Conservation (phyloP, 305 asterid genomes). For the Fraxinus baroniana region DNA sequence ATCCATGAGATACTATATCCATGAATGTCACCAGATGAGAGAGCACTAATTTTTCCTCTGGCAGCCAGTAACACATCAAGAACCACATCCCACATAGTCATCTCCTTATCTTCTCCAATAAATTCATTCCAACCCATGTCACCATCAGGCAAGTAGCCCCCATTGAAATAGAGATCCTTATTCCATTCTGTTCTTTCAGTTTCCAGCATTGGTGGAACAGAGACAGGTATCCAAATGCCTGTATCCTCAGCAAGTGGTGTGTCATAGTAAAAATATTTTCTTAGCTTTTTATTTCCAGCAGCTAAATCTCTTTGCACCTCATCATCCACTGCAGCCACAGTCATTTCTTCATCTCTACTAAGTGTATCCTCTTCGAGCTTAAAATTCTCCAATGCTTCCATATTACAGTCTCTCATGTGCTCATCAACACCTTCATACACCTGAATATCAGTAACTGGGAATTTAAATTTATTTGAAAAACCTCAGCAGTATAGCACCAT, state of each 20-base stretch:
- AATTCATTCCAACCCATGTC: constrained; percentile 51
- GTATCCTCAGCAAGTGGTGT: constrained; percentile 66
- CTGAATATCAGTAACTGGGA: constrained; percentile 18
- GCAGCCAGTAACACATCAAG: constrained; percentile 65
- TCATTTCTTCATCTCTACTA: constrained; percentile 13
- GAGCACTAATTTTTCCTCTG: constrained; percentile 52
- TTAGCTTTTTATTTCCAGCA: constrained; percentile 26
- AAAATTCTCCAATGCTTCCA: constrained; percentile 11
- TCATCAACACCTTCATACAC: constrained; percentile 23
- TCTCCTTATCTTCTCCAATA: constrained; percentile 57
- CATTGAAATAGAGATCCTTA: constrained; percentile 49
- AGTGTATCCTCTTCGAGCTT: not conserved
- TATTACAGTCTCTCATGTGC: constrained; percentile 13
- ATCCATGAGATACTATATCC: constrained; percentile 49
- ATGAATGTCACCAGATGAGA: constrained; percentile 53
- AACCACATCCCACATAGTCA: constrained; percentile 83
- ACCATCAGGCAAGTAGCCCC: constrained; percentile 51
- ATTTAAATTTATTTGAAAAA: not conserved
- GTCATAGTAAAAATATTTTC: constrained; percentile 54
- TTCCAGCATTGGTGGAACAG: constrained; percentile 67
- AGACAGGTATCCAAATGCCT: constrained; percentile 73
- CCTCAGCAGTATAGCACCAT: not conserved
- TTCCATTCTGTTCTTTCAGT: constrained; percentile 60
- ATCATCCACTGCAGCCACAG: constrained; percentile 12
- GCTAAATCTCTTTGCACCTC: constrained; percentile 16